Evolutionary conservation across 306 rosid genomes (phyloP).

Genomic region (Rosa multiflora): DNA sequence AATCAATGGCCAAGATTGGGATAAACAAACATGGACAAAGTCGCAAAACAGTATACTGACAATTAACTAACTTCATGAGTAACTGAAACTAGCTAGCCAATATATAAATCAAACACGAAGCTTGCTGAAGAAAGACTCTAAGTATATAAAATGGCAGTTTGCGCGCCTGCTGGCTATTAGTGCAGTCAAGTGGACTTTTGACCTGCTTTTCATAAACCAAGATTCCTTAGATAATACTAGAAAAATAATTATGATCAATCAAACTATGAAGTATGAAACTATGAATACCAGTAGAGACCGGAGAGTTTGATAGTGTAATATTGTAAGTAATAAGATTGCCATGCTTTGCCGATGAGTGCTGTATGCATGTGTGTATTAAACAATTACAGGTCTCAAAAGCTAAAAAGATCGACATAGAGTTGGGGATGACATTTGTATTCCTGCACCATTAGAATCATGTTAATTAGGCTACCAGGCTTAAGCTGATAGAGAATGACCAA

Average conservation of each 20-base stretch:
- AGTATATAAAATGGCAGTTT: neutral
- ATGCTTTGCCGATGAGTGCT: neutral
- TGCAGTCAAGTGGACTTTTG: neutral
- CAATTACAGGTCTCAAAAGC: neutral
- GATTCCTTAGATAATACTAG: neutral
- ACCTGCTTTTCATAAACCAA: neutral
- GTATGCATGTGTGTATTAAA: neutral
- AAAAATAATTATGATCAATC: neutral
- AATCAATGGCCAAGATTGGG: neutral
- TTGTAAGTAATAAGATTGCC: neutral
- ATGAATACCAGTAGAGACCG: neutral
- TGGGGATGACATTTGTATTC: neutral
- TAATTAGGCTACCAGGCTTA: neutral
- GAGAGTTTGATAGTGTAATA: neutral
- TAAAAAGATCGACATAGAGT: neutral
- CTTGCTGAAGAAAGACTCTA: conserved; percentile 1
- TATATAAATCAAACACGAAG: neutral
- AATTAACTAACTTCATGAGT: neutral
- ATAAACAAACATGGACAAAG: conserved; percentile 1
- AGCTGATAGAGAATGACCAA: neutral
- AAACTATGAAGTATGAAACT: neutral
- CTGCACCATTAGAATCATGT: neutral
- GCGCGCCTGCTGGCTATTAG: neutral
- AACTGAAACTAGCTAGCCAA: neutral
- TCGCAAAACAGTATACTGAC: neutral